Conservation (phyloP, 495 filamentous ascomycete genomes). For the Glutinoglossum americanum region DNA sequence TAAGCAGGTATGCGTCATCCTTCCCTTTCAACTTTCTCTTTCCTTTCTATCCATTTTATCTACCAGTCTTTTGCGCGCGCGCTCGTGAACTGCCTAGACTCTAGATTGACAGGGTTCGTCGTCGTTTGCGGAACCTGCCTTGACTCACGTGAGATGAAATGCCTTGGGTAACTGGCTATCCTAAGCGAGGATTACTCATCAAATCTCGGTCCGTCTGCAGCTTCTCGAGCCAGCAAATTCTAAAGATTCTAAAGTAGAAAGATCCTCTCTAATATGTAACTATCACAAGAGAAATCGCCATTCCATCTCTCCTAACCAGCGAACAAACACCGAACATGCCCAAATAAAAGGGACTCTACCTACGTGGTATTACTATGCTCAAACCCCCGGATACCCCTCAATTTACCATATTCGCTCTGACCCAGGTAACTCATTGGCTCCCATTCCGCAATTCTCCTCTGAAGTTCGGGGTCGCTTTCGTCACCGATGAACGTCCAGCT, state of each 20-base stretch:
- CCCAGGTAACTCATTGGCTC: constrained; percentile 7
- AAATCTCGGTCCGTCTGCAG: neutral
- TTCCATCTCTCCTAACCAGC: neutral
- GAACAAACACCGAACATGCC: neutral
- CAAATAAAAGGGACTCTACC: neutral
- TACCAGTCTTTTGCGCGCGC: too few species aligned
- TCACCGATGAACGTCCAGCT: constrained; percentile 59
- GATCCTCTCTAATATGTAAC: neutral
- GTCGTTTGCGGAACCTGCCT: neutral
- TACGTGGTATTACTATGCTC: neutral
- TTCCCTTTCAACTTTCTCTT: neutral
- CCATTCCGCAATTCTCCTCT: constrained; percentile 18
- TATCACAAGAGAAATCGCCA: neutral
- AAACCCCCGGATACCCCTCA: neutral
- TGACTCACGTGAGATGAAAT: too few species aligned
- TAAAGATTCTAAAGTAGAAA: too few species aligned
- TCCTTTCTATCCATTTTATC: too few species aligned
- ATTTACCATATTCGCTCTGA: neutral
- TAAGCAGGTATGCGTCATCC: too few species aligned
- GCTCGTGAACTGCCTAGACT: too few species aligned
- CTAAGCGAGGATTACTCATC: neutral
- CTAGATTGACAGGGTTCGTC: too few species aligned
- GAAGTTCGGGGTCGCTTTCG: constrained; percentile 36
- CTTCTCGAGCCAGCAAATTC: neutral
- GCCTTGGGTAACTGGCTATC: too few species aligned